phyloP scores from a whole-genome alignment of 2,329 filamentous ascomycete species.

The Teratosphaeria pseudoeucalypti region DNA sequence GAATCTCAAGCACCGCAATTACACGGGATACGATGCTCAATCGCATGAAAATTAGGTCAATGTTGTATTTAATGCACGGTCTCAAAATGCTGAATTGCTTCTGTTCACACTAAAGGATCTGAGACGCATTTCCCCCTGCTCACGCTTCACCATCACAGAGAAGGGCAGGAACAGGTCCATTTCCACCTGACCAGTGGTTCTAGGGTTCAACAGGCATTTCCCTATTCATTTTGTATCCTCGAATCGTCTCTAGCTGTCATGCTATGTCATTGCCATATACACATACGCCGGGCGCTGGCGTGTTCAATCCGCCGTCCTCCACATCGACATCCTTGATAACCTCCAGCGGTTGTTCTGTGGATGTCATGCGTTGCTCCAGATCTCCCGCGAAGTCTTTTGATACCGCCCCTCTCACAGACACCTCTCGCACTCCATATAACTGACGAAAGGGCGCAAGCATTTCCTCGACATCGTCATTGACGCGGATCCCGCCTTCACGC shows the following conservation, averaged over 20 bases:
- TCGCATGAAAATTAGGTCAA: no score
- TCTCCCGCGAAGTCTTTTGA: slow-evolving; percentile 26
- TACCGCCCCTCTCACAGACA: slow-evolving; percentile 29
- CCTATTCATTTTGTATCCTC: no score
- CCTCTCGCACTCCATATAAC: slow-evolving; percentile 27
- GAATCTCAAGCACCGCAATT: no score
- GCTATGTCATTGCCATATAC: slow-evolving; percentile 17
- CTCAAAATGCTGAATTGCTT: no score
- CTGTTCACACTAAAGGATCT: no score
- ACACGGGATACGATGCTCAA: no score
- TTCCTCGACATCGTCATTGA: slow-evolving; percentile 27
- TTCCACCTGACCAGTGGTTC: no score
- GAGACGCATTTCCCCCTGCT: no score
- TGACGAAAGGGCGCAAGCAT: slow-evolving; percentile 34
- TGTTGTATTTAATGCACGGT: no score
- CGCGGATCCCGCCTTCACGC: slow-evolving; percentile 21
- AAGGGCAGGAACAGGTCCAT: no score
- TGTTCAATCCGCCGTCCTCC: slow-evolving; percentile 6
- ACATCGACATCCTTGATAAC: not conserved
- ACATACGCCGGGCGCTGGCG: slow-evolving; percentile 9
- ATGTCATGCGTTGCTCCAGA: not conserved
- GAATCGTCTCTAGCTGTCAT: not conserved
- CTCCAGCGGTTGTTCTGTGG: not conserved
- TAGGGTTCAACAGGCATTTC: no score
- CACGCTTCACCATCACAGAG: no score